These are phyloP conservation scores for Moricandia moricandioides DNA, from an alignment of 345 rosid species.

Conservation along the genomic window DNA sequence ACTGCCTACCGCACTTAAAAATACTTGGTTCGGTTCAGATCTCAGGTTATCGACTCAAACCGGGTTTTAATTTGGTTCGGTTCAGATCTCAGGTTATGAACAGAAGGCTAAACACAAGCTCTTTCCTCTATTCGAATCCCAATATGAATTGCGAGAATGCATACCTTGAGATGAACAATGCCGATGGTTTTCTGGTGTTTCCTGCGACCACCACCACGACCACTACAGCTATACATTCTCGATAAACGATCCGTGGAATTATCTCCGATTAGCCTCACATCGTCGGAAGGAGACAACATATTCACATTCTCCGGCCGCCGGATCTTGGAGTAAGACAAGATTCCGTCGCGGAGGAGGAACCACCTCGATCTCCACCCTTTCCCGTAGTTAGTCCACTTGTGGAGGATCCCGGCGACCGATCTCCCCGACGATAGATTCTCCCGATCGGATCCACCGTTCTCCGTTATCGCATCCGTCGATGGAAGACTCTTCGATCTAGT, in stretches of 20 bases:
- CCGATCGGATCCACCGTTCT: constrained; percentile 46
- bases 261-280: constrained; percentile 82
- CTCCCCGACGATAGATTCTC: constrained; percentile 31
- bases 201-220: constrained; percentile 39
- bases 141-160: not conserved
- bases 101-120: not conserved
- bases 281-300: constrained; percentile 48
- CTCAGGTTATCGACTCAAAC: not conserved
- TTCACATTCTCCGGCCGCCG: constrained; percentile 64
- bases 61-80: not conserved
- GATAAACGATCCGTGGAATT: constrained; percentile 53
- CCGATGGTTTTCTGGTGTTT: constrained; percentile 67
- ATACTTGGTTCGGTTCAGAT: not conserved
- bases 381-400: constrained; percentile 97
- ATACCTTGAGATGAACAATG: constrained; percentile 89
- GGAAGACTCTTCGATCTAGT: constrained; percentile 68
- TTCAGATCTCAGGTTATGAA: not conserved
- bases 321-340: constrained; percentile 78
- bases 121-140: no score
- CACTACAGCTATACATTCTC: constrained; percentile 54
- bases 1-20: not conserved
- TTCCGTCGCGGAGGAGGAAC: constrained; percentile 76
- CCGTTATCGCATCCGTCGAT: constrained; percentile 34
- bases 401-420: constrained; percentile 81
- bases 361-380: constrained; percentile 98